phyloP scores from a whole-genome alignment of 2,329 filamentous ascomycete genomes.

The Teratosphaeria epicoccoides region DNA sequence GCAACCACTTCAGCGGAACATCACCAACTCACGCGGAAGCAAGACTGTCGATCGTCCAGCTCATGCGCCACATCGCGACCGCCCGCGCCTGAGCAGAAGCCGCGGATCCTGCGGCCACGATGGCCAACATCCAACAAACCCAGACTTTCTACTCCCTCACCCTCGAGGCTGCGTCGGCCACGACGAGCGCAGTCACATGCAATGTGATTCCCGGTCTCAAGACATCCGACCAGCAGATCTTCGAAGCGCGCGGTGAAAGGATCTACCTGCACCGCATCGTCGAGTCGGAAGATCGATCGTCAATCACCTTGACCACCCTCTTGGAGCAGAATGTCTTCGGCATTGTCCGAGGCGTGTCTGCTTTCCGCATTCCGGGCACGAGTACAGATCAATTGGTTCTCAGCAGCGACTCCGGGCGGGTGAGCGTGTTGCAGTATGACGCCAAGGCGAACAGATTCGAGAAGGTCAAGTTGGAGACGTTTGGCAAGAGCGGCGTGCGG shows the following conservation, averaged over 20 bases:
- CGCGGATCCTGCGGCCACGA: constrained; percentile 34
- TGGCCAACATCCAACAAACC: constrained; percentile 96
- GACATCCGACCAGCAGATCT: constrained; percentile 85
- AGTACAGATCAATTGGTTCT: constrained; percentile 89
- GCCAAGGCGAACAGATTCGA: constrained; percentile 78
- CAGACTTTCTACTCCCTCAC: constrained; percentile 94
- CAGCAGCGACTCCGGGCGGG: constrained; percentile 87
- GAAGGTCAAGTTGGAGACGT: constrained; percentile 89
- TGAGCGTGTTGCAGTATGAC: constrained; percentile 87
- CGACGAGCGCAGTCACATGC: constrained; percentile 83
- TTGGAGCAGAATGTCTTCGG: constrained; percentile 92
- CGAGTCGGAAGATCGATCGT: constrained; percentile 36
- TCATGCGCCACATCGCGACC: neutral
- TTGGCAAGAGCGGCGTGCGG: constrained; percentile 90
- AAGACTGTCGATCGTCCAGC: neutral
- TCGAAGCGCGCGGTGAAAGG: constrained; percentile 83
- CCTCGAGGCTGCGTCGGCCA: constrained; percentile 79
- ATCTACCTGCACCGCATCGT: constrained; percentile 82
- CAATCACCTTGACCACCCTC: constrained; percentile 76
- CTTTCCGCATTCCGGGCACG: constrained; percentile 86
- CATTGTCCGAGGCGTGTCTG: constrained; percentile 79
- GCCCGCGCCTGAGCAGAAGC: neutral
- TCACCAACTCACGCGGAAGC: neutral
- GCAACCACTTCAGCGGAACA: neutral
- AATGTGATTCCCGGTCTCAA: constrained; percentile 75